Conservation (phyloP, 148 eudicot species). For the Dysphania ambrosioides region DNA sequence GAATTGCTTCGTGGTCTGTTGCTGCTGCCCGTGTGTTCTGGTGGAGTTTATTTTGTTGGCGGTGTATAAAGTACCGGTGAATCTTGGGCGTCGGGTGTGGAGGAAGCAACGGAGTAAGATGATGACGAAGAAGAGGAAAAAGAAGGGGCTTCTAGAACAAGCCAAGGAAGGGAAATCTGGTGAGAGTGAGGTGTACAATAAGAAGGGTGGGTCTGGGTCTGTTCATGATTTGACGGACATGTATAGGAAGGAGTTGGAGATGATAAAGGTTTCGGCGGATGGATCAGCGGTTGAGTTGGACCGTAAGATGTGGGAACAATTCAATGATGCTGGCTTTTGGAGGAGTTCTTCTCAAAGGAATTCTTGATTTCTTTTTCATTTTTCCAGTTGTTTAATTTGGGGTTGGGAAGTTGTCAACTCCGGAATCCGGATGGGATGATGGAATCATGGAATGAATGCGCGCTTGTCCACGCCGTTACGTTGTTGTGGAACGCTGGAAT, state of each 20-base stretch:
- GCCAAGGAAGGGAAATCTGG: not conserved
- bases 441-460: too few relatives aligned
- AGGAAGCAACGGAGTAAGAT: slow-evolving; percentile 15
- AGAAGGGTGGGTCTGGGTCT: not conserved
- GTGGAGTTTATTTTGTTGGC: slow-evolving; percentile 46
- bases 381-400: too few relatives aligned
- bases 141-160: slow-evolving; percentile 6
- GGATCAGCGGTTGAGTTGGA: slow-evolving; percentile 47
- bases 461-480: too few relatives aligned
- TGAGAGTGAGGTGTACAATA: slow-evolving; percentile 4
- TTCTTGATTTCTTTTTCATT: not conserved
- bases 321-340: slow-evolving; percentile 65
- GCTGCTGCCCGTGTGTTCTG: slow-evolving; percentile 64
- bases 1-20: slow-evolving; percentile 58
- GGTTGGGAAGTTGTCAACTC: too few relatives aligned
- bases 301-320: slow-evolving; percentile 58
- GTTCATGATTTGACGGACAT: slow-evolving; percentile 33
- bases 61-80: too few relatives aligned
- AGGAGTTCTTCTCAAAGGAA: slow-evolving; percentile 45
- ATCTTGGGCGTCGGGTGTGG: slow-evolving; percentile 47
- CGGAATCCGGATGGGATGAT: too few relatives aligned
- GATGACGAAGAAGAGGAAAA: slow-evolving; percentile 26
- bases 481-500: too few relatives aligned
- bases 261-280: slow-evolving; percentile 35
- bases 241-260: slow-evolving; percentile 24